These are phyloP conservation scores for Podospora pseudocomata DNA, from an alignment of 495 filamentous ascomycete genomes.

Conservation along the genomic window DNA sequence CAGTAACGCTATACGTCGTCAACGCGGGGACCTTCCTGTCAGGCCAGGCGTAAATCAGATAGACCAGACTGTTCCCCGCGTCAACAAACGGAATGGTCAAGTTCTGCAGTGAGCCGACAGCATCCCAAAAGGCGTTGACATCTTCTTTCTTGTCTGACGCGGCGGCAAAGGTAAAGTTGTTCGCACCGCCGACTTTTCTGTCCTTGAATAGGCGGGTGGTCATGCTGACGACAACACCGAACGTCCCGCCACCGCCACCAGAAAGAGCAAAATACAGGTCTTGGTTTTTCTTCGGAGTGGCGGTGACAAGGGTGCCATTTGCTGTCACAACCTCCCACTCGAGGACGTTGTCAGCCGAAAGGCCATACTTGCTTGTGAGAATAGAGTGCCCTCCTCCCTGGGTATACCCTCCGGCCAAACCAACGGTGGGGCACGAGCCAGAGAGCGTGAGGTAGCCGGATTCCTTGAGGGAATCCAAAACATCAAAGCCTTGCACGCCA, in stretches of 20 bases:
- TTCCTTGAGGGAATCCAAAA: neutral
- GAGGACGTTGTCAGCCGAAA: neutral
- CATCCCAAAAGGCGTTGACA: neutral
- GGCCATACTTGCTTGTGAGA: neutral
- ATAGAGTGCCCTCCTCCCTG: neutral
- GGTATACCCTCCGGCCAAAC: neutral
- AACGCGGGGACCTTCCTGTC: neutral
- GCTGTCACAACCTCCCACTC: constrained; percentile 2
- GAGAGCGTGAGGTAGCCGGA: neutral
- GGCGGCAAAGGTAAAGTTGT: neutral
- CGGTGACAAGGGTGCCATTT: neutral
- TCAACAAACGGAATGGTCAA: neutral
- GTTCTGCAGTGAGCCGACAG: neutral
- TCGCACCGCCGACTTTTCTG: neutral
- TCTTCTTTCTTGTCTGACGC: neutral
- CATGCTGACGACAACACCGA: neutral
- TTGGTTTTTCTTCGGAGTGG: neutral
- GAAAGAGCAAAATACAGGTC: neutral
- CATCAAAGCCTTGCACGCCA: neutral
- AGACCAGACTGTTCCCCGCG: neutral
- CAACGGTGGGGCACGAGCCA: neutral
- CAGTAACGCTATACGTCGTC: neutral
- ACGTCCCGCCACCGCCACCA: neutral
- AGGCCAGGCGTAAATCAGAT: neutral
- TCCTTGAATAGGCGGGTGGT: neutral